phyloP scores from a whole-genome alignment of 1,139 yeast genomes.

The Scheffersomyces cryptocercus region DNA sequence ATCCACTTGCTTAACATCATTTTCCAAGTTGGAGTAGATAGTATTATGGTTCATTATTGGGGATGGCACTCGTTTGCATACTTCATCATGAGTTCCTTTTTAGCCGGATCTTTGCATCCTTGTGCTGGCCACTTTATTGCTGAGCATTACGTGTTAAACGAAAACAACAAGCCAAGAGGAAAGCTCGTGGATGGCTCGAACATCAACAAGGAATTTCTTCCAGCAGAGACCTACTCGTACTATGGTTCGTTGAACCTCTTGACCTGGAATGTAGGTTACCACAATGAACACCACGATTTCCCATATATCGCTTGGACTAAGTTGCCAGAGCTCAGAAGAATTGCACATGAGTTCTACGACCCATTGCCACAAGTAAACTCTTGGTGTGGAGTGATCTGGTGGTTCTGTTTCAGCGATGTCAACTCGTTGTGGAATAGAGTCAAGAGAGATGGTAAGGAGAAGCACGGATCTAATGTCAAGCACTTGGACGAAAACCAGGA shows the following conservation, averaged over 20 bases:
- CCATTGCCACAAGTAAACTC: conserved; percentile 76
- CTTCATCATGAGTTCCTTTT: conserved; percentile 72
- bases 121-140: conserved; percentile 95
- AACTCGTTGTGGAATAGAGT: conserved; percentile 81
- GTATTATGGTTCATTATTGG: conserved; percentile 54
- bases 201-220: conserved; percentile 39
- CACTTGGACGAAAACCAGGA: conserved; percentile 17
- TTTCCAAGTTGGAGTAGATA: conserved; percentile 61
- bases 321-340: conserved; percentile 60
- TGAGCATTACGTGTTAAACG: conserved; percentile 78
- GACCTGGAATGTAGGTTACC: conserved; percentile 93
- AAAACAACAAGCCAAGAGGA: conserved; percentile 49
- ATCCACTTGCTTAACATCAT: conserved; percentile 71
- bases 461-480: conserved; percentile 32
- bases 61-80: conserved; percentile 68
- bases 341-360: conserved; percentile 81
- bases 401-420: conserved; percentile 67
- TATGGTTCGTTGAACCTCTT: conserved; percentile 76
- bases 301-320: conserved; percentile 92
- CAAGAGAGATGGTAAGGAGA: conserved; percentile 54
- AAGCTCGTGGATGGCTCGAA: conserved; percentile 19
- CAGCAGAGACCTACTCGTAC: conserved; percentile 84
- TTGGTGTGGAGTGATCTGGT: conserved; percentile 77
- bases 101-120: conserved; percentile 92
- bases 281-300: conserved; percentile 93